Evolutionary conservation across 2,329 filamentous ascomycete genomes (phyloP), one percentile per base, ranked within the genome.

Genomic region (Colletotrichum magnum): DNA sequence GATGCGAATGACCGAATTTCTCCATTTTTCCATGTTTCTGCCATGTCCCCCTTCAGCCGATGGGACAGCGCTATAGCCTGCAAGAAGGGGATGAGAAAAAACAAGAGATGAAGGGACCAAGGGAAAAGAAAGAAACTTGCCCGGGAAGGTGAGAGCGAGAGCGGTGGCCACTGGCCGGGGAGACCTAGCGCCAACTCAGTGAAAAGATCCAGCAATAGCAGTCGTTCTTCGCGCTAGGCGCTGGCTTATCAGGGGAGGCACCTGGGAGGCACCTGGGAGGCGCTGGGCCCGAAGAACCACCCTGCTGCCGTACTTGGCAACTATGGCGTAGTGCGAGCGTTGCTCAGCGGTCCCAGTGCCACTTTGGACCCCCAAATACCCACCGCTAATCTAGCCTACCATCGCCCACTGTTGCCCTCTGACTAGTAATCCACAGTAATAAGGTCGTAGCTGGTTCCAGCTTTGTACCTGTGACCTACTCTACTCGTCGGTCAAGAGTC

Each of bases 1-100:
- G 62, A 67, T 61, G 36, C n/a, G 26, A 52, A 57, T 69, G 67
- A 61, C 67, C 56, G 51, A 61, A 67, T 67, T 61, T 63, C 24
- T 36, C 63, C 62, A 57, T 67, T 48, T 66, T 69, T 69, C 21
- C 21, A 24, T 24, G 56, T 60, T 58, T 54, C 50, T 69, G 56
- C 62, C 62, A 61, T 57, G 36, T 63, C 28, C 52, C 58, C 51
- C 41, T 36, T 60, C 58, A 18, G 26, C 59, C 58, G 45, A 48
- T 63, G 36, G 45, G 39, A 43, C 26, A 24, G 45, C 32, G 41
- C 16, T 24, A 24, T 24, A 24, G 21, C 21, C 21, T 15, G 52
- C n/a, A 56, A 32, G 39, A n/a, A n/a, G 21, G 45, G 13, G 39
- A 28, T n/a, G 47, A 9, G 21, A 28, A 48, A 45, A 24, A 54